These are phyloP conservation scores for Chlorella sp. DNA, from an alignment of 139 green algal genomes.

Conservation along the genomic window DNA sequence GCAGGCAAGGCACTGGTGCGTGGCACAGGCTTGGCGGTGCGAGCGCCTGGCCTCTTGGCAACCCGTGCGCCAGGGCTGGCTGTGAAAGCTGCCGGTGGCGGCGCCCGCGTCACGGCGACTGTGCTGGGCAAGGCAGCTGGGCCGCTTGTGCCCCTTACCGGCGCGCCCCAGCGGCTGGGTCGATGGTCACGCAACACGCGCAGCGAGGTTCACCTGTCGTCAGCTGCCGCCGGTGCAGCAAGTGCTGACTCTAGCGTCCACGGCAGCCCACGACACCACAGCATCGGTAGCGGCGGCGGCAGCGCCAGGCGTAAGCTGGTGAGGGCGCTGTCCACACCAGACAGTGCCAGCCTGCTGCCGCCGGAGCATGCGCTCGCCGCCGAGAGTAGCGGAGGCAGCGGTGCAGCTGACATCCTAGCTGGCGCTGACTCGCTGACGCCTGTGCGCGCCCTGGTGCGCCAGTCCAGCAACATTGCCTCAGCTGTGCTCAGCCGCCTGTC, in stretches of 20 bases:
- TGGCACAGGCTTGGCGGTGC: too few relatives aligned
- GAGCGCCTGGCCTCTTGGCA: neutral
- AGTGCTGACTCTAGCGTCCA: neutral
- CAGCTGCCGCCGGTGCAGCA: neutral
- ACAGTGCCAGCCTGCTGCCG: neutral
- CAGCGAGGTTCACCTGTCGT: neutral
- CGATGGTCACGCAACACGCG: neutral
- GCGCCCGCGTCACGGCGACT: neutral
- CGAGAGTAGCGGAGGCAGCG: neutral
- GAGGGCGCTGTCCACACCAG: neutral
- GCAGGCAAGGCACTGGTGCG: too few relatives aligned
- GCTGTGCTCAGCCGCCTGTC: constrained; percentile 19
- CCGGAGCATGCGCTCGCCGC: too few relatives aligned
- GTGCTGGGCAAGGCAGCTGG: constrained; percentile 4
- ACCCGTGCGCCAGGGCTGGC: neutral
- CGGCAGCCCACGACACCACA: neutral
- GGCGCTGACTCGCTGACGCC: neutral
- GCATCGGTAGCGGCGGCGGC: neutral
- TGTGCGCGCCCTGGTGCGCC: neutral
- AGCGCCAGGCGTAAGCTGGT: neutral
- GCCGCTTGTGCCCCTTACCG: neutral
- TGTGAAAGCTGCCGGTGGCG: neutral
- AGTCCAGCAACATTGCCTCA: constrained; percentile 11
- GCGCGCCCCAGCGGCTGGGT: neutral
- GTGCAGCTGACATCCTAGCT: neutral